Evolutionary conservation across 2,329 filamentous ascomycete species (phyloP).

Genomic region (Penicillium fuscoglaucum): DNA sequence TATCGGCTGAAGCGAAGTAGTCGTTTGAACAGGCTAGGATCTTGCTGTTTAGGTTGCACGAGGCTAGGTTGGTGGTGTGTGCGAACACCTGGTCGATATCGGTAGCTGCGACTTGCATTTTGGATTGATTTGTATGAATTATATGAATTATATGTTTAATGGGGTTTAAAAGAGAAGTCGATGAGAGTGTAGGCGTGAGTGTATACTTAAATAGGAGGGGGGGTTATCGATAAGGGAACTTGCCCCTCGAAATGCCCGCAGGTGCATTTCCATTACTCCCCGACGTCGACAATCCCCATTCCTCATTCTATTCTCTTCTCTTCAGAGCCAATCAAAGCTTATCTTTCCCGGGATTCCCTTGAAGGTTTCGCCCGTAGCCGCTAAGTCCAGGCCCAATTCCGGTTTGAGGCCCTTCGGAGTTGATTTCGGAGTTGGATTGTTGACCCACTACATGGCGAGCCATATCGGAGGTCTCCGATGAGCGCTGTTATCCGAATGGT

Average conservation of each 20-base stretch:
- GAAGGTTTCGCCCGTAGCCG: neutral
- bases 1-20: constrained; percentile 61
- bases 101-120: constrained; percentile 42
- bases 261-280: neutral
- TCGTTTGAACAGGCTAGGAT: constrained; percentile 60
- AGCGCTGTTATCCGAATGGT: constrained; percentile 13
- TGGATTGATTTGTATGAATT: neutral
- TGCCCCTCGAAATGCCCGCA: neutral
- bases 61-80: constrained; percentile 53
- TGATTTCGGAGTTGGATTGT: constrained; percentile 4
- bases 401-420: neutral
- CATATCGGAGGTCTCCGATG: constrained; percentile 25
- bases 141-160: neutral
- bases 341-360: neutral
- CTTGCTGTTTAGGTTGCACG: constrained; percentile 51
- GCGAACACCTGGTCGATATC: constrained; percentile 58
- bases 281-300: neutral
- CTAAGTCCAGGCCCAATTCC: neutral
- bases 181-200: neutral
- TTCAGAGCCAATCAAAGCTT: neutral
- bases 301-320: neutral
- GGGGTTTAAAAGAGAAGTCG: neutral
- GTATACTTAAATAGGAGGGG: constrained; percentile 13
- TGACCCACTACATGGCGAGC: constrained; percentile 11
- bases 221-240: constrained; percentile 12